Evolutionary conservation across 305 asterid species (phyloP).

Genomic region (Fraxinus angustifolia): DNA sequence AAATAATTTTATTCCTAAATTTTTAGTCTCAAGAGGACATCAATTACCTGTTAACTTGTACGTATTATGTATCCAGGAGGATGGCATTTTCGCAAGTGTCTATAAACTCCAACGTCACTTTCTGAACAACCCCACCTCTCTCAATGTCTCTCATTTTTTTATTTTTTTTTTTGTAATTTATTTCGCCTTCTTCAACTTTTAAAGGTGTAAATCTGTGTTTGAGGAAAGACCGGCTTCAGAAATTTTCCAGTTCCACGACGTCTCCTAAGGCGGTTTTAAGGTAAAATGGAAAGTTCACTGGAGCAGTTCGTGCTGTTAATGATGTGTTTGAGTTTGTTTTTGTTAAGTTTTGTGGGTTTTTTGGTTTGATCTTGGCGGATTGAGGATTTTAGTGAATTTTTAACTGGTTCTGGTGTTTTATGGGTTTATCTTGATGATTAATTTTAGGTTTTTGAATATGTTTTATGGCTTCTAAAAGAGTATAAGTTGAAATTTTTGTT

Average conservation of each 20-base stretch:
- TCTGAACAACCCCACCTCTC: slow-evolving; percentile 17
- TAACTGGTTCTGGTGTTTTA: not conserved
- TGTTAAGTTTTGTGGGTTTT: not conserved
- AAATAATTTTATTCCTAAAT: too few relatives aligned
- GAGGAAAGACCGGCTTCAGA: not conserved
- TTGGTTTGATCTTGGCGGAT: slow-evolving; percentile 26
- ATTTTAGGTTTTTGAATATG: not conserved
- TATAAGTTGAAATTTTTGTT: not conserved
- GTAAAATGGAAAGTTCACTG: not conserved
- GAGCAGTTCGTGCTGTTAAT: not conserved
- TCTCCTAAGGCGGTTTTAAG: not conserved
- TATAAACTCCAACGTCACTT: not conserved
- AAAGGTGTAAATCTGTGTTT: not conserved
- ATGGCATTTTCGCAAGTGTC: slow-evolving; percentile 23
- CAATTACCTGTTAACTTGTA: not conserved
- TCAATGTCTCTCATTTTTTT: slow-evolving; percentile 8
- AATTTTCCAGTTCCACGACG: not conserved
- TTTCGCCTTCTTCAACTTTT: not conserved
- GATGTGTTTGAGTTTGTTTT: slow-evolving; percentile 1
- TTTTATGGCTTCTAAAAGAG: not conserved
- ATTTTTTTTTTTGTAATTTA: slow-evolving; percentile 13
- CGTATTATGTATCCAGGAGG: not conserved
- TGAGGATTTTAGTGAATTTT: not conserved
- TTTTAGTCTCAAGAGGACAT: too few relatives aligned
- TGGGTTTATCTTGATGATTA: not conserved